Conservation (phyloP, 148 eudicot genomes). For the Chenopodium formosanum region DNA sequence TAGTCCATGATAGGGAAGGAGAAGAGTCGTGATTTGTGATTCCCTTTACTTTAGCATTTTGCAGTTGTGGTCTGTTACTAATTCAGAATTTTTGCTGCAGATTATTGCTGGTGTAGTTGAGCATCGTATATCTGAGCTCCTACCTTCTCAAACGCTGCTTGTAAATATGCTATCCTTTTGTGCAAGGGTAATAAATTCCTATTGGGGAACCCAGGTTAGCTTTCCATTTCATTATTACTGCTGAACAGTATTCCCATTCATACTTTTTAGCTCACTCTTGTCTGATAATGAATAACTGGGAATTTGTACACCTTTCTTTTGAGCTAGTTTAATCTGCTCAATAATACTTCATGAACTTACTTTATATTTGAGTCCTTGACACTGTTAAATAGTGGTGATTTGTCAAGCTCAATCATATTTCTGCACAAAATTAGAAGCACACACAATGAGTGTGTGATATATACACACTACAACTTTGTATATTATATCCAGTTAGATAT, state of each 20-base stretch:
- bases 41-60: neutral
- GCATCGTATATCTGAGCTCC: constrained; percentile 81
- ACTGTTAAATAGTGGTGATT: neutral
- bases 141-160: constrained; percentile 68
- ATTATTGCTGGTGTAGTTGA: constrained; percentile 92
- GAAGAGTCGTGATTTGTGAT: neutral
- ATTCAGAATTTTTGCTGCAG: constrained; percentile 40
- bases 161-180: constrained; percentile 78
- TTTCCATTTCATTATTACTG: neutral
- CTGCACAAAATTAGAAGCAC: too few species aligned
- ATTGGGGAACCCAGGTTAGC: constrained; percentile 97
- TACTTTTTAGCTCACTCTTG: neutral
- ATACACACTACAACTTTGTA: too few species aligned
- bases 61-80: constrained; percentile 8
- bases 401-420: neutral
- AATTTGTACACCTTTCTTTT: neutral
- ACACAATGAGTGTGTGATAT: too few species aligned
- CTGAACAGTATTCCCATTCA: neutral
- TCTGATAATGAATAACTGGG: neutral
- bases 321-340: neutral
- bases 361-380: neutral
- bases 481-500: too few species aligned
- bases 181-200: constrained; percentile 74
- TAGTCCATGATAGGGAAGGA: neutral
- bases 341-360: neutral